Conservation (phyloP, 2,329 filamentous ascomycete genomes). For the Trichoderma semiorbis region DNA sequence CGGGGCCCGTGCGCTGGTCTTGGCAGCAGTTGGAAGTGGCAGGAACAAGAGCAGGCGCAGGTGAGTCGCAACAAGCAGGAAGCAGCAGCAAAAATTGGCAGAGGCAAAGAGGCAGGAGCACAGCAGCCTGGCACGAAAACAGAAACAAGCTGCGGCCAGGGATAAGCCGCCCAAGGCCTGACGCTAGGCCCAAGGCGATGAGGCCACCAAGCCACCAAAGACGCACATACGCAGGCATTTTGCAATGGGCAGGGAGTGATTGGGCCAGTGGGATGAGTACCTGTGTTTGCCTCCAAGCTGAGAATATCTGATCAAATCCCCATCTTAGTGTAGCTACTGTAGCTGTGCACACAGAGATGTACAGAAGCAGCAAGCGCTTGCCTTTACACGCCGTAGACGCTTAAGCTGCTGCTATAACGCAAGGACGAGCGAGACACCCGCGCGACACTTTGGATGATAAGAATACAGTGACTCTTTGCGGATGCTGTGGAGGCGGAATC, state of each 20-base stretch:
- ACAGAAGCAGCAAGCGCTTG: too few relatives aligned
- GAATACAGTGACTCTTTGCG: neutral
- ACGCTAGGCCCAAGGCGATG: constrained; percentile 8
- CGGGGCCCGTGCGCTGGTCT: constrained; percentile 2
- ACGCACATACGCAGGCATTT: neutral
- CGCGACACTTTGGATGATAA: neutral
- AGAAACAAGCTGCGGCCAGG: constrained; percentile 1
- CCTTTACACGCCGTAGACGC: neutral
- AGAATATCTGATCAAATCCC: neutral
- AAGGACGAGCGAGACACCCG: neutral
- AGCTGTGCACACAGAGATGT: too few relatives aligned
- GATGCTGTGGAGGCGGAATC: constrained; percentile 14
- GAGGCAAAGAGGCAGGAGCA: neutral
- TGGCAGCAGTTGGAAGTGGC: neutral
- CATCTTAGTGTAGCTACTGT: neutral
- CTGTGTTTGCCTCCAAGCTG: neutral
- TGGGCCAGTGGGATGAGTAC: neutral
- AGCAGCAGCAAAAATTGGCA: neutral
- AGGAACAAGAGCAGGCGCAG: neutral
- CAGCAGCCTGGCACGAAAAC: constrained; percentile 3
- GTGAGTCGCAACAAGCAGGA: neutral
- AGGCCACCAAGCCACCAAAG: constrained; percentile 12
- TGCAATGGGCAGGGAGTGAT: neutral
- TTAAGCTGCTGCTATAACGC: neutral
- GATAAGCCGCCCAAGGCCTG: constrained; percentile 3